A percentile compares a stretch with the other conserved stretches of the same genome.
These are phyloP conservation scores for Oenanthe sinensis DNA, from an alignment of 129 eudicot species.

Conservation along the genomic window DNA sequence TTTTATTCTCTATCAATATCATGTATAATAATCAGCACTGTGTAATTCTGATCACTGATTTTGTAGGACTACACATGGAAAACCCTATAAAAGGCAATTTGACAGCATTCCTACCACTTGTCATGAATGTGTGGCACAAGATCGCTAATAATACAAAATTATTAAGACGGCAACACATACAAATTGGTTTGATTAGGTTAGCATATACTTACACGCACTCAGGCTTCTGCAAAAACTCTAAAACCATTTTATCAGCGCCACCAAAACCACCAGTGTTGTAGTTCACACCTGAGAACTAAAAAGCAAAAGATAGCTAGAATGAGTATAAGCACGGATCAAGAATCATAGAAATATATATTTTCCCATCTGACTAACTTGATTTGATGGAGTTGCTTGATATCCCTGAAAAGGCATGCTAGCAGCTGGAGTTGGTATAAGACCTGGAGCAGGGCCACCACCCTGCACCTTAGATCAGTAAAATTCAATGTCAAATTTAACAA, in stretches of 20 bases:
- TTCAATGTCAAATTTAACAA: conserved; percentile 4
- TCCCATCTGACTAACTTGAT: conserved; percentile 41
- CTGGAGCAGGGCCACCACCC: conserved; percentile 31
- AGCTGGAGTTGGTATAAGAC: conserved; percentile 23
- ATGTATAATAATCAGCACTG: neutral
- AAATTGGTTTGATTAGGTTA: neutral
- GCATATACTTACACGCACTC: conserved; percentile 48
- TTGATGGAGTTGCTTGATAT: conserved; percentile 38
- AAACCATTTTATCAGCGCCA: conserved; percentile 41
- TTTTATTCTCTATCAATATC: neutral
- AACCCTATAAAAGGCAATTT: neutral
- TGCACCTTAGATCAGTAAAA: conserved; percentile 30
- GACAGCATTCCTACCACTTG: neutral
- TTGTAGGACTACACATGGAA: neutral
- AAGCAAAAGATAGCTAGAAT: conserved; percentile 7
- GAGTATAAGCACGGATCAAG: neutral
- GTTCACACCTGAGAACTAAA: conserved; percentile 38
- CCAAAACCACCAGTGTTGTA: conserved; percentile 26
- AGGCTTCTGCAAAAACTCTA: conserved; percentile 48
- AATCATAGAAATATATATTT: neutral
- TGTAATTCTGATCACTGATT: neutral
- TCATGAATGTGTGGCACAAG: neutral
- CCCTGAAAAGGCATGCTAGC: conserved; percentile 28
- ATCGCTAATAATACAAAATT: neutral
- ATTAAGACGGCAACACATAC: neutral